Base-by-base conservation (phyloP, 768 basidiomycete species). In the Russula brevipes region DNA sequence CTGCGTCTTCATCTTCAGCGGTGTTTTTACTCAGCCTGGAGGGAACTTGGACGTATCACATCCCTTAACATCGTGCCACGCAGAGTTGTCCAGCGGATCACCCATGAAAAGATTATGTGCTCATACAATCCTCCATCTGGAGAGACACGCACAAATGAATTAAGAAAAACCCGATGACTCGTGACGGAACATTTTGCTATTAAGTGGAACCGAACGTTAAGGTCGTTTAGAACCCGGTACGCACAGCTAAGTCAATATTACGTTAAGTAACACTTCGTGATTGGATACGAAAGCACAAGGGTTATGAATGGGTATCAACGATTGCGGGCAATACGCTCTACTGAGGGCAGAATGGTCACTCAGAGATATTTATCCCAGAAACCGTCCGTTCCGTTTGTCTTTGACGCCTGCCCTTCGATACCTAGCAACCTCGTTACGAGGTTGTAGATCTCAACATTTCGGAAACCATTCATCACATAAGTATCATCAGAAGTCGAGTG, bases 311-410 rank as follows among this genome's bases (percentile, higher is more conserved):
- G 38, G 38, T 39, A 50, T 33, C 12, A 16, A 31, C 30, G 4
- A 30, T 12, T 47, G 30, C 24, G 5, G 49, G 12, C 16, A 33
- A 49, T 14, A 49, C 30, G 30, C 11, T 6, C 31, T 33, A 6
- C 19, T 2, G 36, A 38, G 6, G 36, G 30, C 12, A 31, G 31
- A 41, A 16, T 31, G 9, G 31, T 35, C 19, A 33, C 9, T 57
- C 69, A 86, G 56, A 94, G 77, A 73, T 88, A 93, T 66, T 78
- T 77, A 71, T 93, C 84, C 94, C 94, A 96, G 74, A 94, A 95
- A 11, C 87, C 85, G 35, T 59, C 58, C 2, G 91, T 92, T 35
- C 92, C 93, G 68, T 95, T 95, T 51, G 81, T 91, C 17, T 72
- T 68, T 36, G 86, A 87, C 9, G 81, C 80, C 54, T 74, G 75